Base-by-base conservation (phyloP, 1,284 basidiomycete species). In the Stereum hirsutum region DNA sequence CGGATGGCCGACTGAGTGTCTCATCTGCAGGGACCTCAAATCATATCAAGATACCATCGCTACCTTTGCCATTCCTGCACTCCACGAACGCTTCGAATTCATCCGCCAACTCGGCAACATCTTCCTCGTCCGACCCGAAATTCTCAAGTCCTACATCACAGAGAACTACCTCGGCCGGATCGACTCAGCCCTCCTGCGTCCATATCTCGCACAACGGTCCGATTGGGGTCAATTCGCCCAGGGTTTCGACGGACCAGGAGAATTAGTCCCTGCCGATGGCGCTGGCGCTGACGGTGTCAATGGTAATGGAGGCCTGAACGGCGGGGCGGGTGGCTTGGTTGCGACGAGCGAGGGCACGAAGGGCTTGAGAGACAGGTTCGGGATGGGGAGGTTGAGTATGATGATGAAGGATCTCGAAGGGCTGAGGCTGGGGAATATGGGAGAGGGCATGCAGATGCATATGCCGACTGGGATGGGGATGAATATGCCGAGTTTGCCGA, bases 11-110 rank as follows among this genome's bases (percentile, higher is more conserved):
- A n/a, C 38, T 28, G 20, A 34, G 25, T 7, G 25, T 31, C 31
- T 40, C 39, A 26, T 57, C 23, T 6, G 12, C 23, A 95, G 90
- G 65, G 96, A 99, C 59, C 76, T 99, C 49, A 96, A 95, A 52
- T 83, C 89, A 34, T 99, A 99, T 58, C 96, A 99, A 70, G 96
- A 99, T 54, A 79, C 80, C 2, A 81, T 97, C 49, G 69, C 74
- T 46, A 79, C 77, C 11, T 98, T 95, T 63, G 73, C 74, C 25
- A 83, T 96, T 33, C 75, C 89, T 1, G 74, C 88, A 2, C 71
- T 99, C 3, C 81, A 85, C 49, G 95, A 98, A 61, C 90, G 96
- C 15, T 99, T 96, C 67, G 96, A 99, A 59, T 98, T 99, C 72
- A 84, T 99, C 51, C 86, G 95, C 36, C 94, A 99, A 62, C 81